phyloP scores from a whole-genome alignment of 1,284 basidiomycete species.

The Violaceomyces palustris region DNA sequence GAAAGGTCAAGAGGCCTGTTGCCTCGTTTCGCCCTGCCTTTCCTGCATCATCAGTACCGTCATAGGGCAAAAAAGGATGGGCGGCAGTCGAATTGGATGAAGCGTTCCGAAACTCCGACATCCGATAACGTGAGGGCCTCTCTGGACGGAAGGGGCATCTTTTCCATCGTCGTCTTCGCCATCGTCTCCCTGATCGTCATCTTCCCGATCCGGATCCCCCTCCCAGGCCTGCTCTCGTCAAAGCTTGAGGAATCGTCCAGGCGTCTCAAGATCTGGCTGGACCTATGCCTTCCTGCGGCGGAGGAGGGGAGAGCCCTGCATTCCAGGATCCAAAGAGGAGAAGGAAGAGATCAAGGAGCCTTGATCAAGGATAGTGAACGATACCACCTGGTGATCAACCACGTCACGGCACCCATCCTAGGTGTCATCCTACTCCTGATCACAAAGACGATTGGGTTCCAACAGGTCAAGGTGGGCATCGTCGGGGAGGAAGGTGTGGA shows the following conservation, averaged over 20 bases:
- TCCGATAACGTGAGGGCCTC: slow-evolving; percentile 25
- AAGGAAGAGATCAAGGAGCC: background rate
- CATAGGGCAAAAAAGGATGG: too few species aligned
- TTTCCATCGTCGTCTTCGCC: slow-evolving; percentile 49
- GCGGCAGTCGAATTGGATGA: too few species aligned
- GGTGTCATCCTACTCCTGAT: slow-evolving; percentile 75
- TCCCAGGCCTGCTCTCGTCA: too few species aligned
- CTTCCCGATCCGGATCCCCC: slow-evolving; percentile 32
- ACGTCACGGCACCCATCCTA: slow-evolving; percentile 61
- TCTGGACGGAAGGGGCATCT: slow-evolving; percentile 48
- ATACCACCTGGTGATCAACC: slow-evolving; percentile 26
- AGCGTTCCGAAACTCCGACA: too few species aligned
- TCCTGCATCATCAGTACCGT: too few species aligned
- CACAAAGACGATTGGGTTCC: slow-evolving; percentile 65
- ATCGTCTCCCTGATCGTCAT: slow-evolving; percentile 46
- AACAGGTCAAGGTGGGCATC: slow-evolving; percentile 65
- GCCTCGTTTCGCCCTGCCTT: too few species aligned
- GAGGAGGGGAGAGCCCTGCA: background rate
- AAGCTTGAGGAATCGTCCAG: too few species aligned
- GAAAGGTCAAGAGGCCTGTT: too few species aligned
- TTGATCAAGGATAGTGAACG: background rate
- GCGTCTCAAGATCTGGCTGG: too few species aligned
- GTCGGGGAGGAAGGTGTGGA: slow-evolving; percentile 69
- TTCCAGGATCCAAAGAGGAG: background rate
- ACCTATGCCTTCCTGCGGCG: background rate